Base-by-base conservation (phyloP, 495 filamentous ascomycete species). In the Xylaria acuta region DNA sequence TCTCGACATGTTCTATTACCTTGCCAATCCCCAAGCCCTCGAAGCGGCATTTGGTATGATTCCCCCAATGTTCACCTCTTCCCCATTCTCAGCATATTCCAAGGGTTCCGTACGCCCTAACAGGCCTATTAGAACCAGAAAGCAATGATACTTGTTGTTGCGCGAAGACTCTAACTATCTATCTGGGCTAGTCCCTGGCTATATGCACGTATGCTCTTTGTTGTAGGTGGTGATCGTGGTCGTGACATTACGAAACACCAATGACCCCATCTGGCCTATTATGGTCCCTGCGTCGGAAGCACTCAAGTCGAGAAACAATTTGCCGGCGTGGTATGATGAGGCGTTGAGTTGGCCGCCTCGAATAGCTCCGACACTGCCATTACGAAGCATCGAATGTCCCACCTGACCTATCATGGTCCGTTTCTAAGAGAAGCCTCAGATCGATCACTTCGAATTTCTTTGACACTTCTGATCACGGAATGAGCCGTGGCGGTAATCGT, bases 301-400 rank as follows among this genome's bases (percentile, higher is more conserved):
- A 60, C 56, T 60, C 56, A 60, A 60, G 56, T 60, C 56, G 56
- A 60, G 56, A 60, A 60, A 60, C 56, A 60, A 60, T 60, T 60
- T 60, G 56, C 56, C 56, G 56, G 56, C 56, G 56, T 60, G 56
- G 56, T 60, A 60, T 60, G 56, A 60, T 60, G 56, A 60, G 56
- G 56, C 56, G 56, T 60, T 60, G 56, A 38, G 56, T 60, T 60
- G 56, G 56, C 56, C 56, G 56, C 56, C 56, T 60, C 27, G 41
- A 64, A 64, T 64, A 64, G 38, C 62, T 47, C 40, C 62, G 62
- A 64, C 62, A 60, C 32, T 64, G 38, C 62, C 62, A 64, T 64
- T 64, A 64, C 38, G 62, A 47, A 64, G 36, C 62, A 64, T 64
- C 38, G 62, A 64, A 64, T 64, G 62, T 64, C 62, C 62, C 62